phyloP scores from a whole-genome alignment of 1,284 basidiomycete species.

The Ustilago esculenta region DNA sequence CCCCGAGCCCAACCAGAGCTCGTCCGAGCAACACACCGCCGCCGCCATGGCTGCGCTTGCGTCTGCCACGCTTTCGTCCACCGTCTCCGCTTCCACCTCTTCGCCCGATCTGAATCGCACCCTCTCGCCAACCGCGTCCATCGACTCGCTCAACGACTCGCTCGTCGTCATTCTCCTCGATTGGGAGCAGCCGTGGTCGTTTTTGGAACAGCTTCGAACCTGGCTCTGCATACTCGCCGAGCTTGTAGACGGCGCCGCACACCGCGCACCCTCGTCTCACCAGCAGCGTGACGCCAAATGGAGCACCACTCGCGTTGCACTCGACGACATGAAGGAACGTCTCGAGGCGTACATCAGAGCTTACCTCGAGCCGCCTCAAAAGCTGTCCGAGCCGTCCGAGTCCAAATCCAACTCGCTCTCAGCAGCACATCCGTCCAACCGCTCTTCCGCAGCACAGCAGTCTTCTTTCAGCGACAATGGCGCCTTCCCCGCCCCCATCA shows the following conservation, averaged over 20 bases:
- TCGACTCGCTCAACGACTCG: slow-evolving; percentile 76
- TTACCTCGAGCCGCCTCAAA: slow-evolving; percentile 80
- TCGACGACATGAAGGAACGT: slow-evolving; percentile 78
- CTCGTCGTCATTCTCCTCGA: slow-evolving; percentile 89
- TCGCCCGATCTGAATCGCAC: not conserved
- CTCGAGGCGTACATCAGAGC: slow-evolving; percentile 85
- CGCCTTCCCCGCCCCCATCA: slow-evolving; percentile 69
- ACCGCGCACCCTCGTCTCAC: slow-evolving; percentile 35
- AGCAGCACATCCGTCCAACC: not conserved
- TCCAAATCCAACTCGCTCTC: slow-evolving; percentile 5
- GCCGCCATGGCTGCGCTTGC: slow-evolving; percentile 30
- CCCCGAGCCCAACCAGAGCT: slow-evolving; percentile 71
- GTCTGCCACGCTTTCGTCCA: slow-evolving; percentile 11
- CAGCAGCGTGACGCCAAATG: slow-evolving; percentile 77
- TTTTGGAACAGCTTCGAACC: slow-evolving; percentile 83
- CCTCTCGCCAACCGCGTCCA: slow-evolving; percentile 29
- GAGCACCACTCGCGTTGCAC: slow-evolving; percentile 70
- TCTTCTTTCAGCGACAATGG: not conserved
- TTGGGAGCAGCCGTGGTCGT: slow-evolving; percentile 92
- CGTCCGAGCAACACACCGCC: slow-evolving; percentile 26
- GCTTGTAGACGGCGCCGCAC: slow-evolving; percentile 73
- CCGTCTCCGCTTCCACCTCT: slow-evolving; percentile 1
- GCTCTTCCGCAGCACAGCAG: not conserved
- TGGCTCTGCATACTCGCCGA: slow-evolving; percentile 74
- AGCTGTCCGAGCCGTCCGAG: no score